These are phyloP conservation scores for Heterobasidion irregulare DNA, from an alignment of 1,284 basidiomycete species.

Conservation along the genomic window DNA sequence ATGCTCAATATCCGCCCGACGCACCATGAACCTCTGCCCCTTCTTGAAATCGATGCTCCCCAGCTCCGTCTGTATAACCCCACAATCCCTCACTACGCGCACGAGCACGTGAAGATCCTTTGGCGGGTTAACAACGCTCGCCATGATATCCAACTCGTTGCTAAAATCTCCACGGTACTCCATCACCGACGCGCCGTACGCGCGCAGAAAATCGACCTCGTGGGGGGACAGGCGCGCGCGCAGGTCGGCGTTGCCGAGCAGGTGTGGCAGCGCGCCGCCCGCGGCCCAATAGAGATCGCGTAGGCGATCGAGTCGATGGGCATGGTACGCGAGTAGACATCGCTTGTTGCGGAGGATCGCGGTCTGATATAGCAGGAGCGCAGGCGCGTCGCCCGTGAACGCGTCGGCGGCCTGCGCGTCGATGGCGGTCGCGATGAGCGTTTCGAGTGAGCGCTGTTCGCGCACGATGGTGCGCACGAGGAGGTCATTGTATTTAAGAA, in stretches of 20 bases:
- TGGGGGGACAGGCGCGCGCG: constrained; percentile 79
- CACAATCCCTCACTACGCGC: constrained; percentile 76
- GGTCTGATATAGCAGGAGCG: constrained; percentile 81
- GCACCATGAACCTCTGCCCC: constrained; percentile 83
- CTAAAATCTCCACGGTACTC: constrained; percentile 82
- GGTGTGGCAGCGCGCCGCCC: constrained; percentile 84
- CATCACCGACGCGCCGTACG: constrained; percentile 77
- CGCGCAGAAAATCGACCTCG: constrained; percentile 85
- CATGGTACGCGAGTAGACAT: constrained; percentile 88
- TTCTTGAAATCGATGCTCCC: constrained; percentile 84
- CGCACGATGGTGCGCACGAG: constrained; percentile 82
- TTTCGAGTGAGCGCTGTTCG: constrained; percentile 87
- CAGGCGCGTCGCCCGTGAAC: constrained; percentile 37
- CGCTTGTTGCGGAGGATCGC: constrained; percentile 88
- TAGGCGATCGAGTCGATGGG: constrained; percentile 75
- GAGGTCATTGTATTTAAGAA: constrained; percentile 89
- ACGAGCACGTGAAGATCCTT: constrained; percentile 78
- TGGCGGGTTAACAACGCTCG: constrained; percentile 69
- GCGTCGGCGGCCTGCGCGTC: constrained; percentile 27
- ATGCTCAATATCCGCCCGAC: constrained; percentile 83
- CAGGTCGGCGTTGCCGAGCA: constrained; percentile 69
- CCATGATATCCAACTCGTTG: constrained; percentile 80
- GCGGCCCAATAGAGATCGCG: constrained; percentile 86
- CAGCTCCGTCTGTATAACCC: constrained; percentile 82
- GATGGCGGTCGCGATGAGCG: constrained; percentile 31